Evolutionary conservation across 345 rosid genomes (phyloP).

Genomic region (Aegle marmelos): DNA sequence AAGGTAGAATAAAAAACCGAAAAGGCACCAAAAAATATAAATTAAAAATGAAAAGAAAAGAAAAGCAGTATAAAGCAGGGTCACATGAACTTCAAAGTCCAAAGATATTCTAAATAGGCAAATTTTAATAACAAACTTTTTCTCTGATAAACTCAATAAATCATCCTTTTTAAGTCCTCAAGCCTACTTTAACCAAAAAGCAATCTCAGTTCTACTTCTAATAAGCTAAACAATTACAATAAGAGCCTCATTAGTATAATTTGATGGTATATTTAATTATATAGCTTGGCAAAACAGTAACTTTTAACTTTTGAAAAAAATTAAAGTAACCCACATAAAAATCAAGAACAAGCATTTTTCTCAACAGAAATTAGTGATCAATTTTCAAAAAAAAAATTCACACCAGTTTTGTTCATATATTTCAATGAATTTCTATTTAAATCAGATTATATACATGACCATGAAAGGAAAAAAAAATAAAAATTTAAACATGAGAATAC

Average conservation of each 20-base stretch:
- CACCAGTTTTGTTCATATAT: background rate
- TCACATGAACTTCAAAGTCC: conserved; percentile 7
- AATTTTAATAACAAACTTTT: conserved; percentile 6
- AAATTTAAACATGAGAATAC: background rate
- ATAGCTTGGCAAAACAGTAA: background rate
- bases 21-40: background rate
- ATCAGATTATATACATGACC: background rate
- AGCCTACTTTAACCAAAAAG: background rate
- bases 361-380: background rate
- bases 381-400: background rate
- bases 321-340: conserved; percentile 3
- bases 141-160: background rate
- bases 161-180: background rate
- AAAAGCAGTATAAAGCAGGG: background rate
- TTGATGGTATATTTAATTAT: background rate
- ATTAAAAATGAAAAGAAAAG: background rate
- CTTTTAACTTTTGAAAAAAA: background rate
- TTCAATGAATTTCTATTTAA: background rate
- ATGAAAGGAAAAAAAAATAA: background rate
- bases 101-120: background rate
- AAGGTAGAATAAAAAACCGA: background rate
- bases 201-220: background rate
- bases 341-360: background rate
- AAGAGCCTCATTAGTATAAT: conserved; percentile 1
- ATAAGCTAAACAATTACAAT: background rate